Conservation (phyloP, 164 flowering plant species). For the Tinospora cordifolia region DNA sequence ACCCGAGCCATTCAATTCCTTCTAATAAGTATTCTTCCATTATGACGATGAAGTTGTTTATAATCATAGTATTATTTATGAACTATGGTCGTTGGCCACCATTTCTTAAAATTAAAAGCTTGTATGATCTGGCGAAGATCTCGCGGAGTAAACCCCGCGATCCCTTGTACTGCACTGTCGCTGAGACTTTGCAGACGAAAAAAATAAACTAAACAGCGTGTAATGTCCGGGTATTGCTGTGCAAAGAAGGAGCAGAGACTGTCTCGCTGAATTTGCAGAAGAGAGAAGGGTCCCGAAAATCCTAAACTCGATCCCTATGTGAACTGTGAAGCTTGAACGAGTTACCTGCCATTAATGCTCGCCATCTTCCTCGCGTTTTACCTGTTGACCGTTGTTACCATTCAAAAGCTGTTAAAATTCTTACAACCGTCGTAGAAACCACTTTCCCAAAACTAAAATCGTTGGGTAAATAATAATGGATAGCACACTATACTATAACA, state of each 20-base stretch:
- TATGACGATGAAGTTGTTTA: too few relatives aligned
- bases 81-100: neutral
- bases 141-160: neutral
- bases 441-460: too few relatives aligned
- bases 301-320: neutral
- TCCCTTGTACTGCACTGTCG: neutral
- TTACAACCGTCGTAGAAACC: too few relatives aligned
- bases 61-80: neutral
- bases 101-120: neutral
- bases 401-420: neutral
- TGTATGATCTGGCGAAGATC: neutral
- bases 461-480: too few relatives aligned
- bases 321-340: neutral
- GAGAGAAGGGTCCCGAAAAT: neutral
- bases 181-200: neutral
- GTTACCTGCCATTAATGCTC: neutral
- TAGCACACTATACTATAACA: too few relatives aligned
- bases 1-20: too few relatives aligned
- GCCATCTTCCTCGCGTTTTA: neutral
- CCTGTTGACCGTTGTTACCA: neutral
- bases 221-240: neutral
- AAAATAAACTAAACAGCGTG: neutral
- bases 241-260: slow-evolving; percentile 2
- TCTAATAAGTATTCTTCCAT: too few relatives aligned
- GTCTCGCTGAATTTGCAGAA: neutral